Evolutionary conservation across 2,329 filamentous ascomycete genomes (phyloP), one percentile per base, ranked within the genome.

Genomic region (Xylaria sp.): DNA sequence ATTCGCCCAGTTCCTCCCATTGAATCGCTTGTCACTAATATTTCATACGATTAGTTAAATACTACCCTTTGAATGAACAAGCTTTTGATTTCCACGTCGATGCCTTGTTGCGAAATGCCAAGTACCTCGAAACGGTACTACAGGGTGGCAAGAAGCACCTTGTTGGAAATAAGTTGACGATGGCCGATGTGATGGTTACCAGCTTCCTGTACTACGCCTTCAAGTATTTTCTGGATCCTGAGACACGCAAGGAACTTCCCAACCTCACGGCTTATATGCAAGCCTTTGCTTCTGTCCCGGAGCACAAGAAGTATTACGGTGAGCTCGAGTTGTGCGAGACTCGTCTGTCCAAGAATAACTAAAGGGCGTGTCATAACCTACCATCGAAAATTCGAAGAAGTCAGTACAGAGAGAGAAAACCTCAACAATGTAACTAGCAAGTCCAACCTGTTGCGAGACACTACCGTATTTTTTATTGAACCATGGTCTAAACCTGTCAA

Each of bases 181-280:
- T 82, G 51, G 81, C 81, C 37, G 81, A 83, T 62, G 51, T 81
- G 47, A 77, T 78, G 76, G 75, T 83, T 6, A 72, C 69, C 1
- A 75, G 77, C 6, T 10, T 71, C 4, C 51, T 82, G 53, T 71
- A 73, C 55, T 60, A 69, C 27, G 69, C 63, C 5, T 61, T 71
- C 60, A 74, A 73, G 69, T 75, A 77, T 68, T 18, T 82, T 27
- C 55, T 79, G 50, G 79, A 81, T 48, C 73, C 72, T 8, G 79
- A 81, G 73, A 78, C 80, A 77, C 74, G 77, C 65, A 78, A 79
- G 75, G 68, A 62, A 2, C 59, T 76, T 21, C 81, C 81, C 9
- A 76, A 72, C 13, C 70, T 79, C 5, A 71, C 76, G 18, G 75
- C 74, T 9, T 83, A 80, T 62, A 16, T 79, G 13, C 71, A 79